phyloP scores from a whole-genome alignment of 495 filamentous ascomycete species.

The Trichoderma parareesei region DNA sequence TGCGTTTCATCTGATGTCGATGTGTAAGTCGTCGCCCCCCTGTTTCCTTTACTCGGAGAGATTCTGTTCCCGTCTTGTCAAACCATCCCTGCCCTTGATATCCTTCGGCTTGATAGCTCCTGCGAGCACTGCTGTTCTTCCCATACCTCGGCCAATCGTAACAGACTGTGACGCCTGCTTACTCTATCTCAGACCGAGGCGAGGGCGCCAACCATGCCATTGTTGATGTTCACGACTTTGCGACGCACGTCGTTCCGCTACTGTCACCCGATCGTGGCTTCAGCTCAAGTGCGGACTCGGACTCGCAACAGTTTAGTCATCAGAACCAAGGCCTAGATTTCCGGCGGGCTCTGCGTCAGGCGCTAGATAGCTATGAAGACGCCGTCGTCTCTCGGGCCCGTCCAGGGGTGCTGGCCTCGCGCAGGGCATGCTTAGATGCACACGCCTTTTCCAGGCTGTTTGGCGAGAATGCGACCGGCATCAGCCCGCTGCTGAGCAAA shows the following conservation, averaged over 20 bases:
- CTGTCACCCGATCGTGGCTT: background rate
- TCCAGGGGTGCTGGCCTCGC: conserved; percentile 45
- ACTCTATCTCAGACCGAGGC: conserved; percentile 27
- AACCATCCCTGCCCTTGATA: background rate
- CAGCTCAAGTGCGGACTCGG: background rate
- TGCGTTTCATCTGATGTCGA: conserved; percentile 55
- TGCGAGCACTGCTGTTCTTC: no score
- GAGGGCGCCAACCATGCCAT: conserved; percentile 39
- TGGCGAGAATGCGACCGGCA: background rate
- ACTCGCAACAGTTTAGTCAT: background rate
- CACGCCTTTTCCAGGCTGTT: conserved; percentile 43
- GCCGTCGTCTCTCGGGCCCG: conserved; percentile 41
- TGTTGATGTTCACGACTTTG: conserved; percentile 29
- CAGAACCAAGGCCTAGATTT: background rate
- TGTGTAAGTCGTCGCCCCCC: conserved; percentile 38
- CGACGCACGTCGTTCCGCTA: conserved; percentile 16
- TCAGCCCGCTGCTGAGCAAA: conserved; percentile 28
- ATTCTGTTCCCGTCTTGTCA: background rate
- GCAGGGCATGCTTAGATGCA: conserved; percentile 56
- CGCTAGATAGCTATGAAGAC: conserved; percentile 41
- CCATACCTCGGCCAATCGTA: background rate
- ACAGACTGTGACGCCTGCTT: background rate
- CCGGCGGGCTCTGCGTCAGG: conserved; percentile 17
- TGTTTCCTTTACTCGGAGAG: background rate
- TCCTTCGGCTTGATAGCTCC: no score